Percentiles rank a stretch among this genome's conserved stretches.
phyloP scores from a whole-genome alignment of 2,329 filamentous ascomycete genomes.

The Penicillium sp. region DNA sequence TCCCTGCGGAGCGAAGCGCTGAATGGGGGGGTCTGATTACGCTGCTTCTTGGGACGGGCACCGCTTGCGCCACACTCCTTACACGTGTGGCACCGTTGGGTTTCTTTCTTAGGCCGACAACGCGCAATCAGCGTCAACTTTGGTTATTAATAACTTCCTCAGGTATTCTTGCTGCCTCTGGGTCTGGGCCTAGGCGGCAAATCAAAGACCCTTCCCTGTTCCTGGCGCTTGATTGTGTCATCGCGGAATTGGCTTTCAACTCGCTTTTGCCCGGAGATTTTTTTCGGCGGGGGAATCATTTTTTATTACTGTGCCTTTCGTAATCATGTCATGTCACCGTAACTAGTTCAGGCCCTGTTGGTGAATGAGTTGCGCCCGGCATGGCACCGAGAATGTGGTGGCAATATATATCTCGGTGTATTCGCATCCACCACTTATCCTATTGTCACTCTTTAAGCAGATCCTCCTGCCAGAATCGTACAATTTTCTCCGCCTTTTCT shows the following conservation, averaged over 20 bases:
- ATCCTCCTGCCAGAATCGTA: conserved; percentile 46
- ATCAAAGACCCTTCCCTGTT: conserved; percentile 8
- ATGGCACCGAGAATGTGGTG: neutral
- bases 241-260: neutral
- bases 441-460: conserved; percentile 29
- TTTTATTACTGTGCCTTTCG: neutral
- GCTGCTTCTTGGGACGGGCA: conserved; percentile 1
- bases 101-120: conserved; percentile 22
- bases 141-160: conserved; percentile 17
- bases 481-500: conserved; percentile 33
- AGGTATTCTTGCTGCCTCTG: conserved; percentile 13
- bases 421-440: neutral
- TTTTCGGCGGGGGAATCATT: neutral
- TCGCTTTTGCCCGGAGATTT: neutral
- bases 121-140: conserved; percentile 21
- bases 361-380: neutral
- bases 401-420: conserved; percentile 14
- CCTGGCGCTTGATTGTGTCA: conserved; percentile 12
- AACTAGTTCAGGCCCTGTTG: neutral
- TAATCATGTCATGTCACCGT: neutral
- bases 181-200: conserved; percentile 11
- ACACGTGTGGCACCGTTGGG: conserved; percentile 28
- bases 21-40: neutral
- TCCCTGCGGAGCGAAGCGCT: conserved; percentile 7
- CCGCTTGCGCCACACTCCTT: conserved; percentile 32